Evolutionary conservation across 495 filamentous ascomycete genomes (phyloP), one percentile per base, ranked within the genome.

Genomic region (Podospora bellae-mahoneyi): DNA sequence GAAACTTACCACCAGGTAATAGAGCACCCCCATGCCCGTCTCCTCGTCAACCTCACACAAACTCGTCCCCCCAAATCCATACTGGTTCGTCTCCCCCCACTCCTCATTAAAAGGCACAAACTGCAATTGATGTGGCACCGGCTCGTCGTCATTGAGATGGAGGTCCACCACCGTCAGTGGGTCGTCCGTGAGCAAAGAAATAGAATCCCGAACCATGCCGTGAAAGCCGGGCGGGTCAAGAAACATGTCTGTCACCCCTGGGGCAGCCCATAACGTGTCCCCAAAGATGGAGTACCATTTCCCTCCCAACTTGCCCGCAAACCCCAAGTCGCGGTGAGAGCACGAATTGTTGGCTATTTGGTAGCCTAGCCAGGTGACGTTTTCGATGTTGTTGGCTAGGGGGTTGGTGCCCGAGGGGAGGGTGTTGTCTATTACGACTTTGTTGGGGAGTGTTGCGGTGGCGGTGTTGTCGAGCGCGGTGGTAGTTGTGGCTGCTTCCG

Each of bases 271-370:
- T 13, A 76, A 64, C 7, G 78, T 78, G 65, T 81, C 79, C 15
- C 75, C 79, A 23, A 67, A 81, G 15, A 81, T 59, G 48, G 74
- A 73, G 57, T 79, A 81, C 78, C 78, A 81, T 62, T 74, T 72
- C 2, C 78, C 73, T 1, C 69, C 66, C 1, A 81, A 54, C n/a
- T 72, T 58, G 15, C 78, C 79, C 0, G 79, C 74, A 71, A 80
- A 82, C 26, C 79, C 79, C n/a, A 81, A 73, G 64, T 80, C 79
- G 19, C 79, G 77, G 44, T 74, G 72, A 34, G 71, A 74, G 72
- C 76, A 79, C 72, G 74, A 79, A 66, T 81, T 81, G 54, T 66
- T 67, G 32, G 77, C 70, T 18, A 58, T 67, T 57, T 82, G 79
- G 66, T 72, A 72, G 26, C 79, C 79, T 9, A 81, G 76, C 55